Percentiles rank a stretch among this genome's conserved stretches.
These are phyloP conservation scores for Nyssa sinensis DNA, from an alignment of 148 eudicot species.

Conservation along the genomic window DNA sequence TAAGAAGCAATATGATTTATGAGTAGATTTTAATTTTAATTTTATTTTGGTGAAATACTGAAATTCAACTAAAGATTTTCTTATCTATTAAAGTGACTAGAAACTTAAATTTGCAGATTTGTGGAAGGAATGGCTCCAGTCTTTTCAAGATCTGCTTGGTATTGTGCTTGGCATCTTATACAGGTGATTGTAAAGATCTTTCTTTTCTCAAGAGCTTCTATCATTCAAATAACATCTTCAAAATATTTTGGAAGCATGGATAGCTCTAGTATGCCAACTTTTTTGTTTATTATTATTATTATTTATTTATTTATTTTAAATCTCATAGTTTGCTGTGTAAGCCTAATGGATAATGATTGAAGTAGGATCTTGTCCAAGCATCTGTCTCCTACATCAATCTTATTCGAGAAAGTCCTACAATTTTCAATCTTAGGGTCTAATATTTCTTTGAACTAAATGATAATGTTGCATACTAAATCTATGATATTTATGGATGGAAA, in stretches of 20 bases:
- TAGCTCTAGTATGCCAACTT: not conserved
- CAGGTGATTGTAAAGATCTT: slow-evolving; percentile 54
- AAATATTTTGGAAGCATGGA: not conserved
- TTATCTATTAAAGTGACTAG: too few relatives aligned
- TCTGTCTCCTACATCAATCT: not conserved
- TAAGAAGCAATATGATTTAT: not conserved
- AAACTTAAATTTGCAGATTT: slow-evolving; percentile 32
- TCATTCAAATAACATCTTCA: not conserved
- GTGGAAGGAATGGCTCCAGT: slow-evolving; percentile 99
- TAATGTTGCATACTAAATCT: too few relatives aligned
- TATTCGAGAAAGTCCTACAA: not conserved
- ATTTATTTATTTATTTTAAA: too few relatives aligned
- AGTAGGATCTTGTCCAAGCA: not conserved
- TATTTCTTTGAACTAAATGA: not conserved
- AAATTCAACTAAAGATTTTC: too few relatives aligned
- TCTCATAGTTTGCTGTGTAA: not conserved
- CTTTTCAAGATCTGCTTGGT: slow-evolving; percentile 95
- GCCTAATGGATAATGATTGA: not conserved
- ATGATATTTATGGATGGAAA: not conserved
- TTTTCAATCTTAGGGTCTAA: not conserved
- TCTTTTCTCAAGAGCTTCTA: not conserved
- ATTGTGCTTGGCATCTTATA: slow-evolving; percentile 96
- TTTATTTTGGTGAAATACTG: not conserved
- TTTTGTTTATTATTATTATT: too few relatives aligned
- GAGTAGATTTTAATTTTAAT: not conserved